A percentile compares a stretch with the other conserved stretches of the same genome.
Conservation (phyloP, 805 yeast genomes). For the Diddensiella santjacobensis region DNA sequence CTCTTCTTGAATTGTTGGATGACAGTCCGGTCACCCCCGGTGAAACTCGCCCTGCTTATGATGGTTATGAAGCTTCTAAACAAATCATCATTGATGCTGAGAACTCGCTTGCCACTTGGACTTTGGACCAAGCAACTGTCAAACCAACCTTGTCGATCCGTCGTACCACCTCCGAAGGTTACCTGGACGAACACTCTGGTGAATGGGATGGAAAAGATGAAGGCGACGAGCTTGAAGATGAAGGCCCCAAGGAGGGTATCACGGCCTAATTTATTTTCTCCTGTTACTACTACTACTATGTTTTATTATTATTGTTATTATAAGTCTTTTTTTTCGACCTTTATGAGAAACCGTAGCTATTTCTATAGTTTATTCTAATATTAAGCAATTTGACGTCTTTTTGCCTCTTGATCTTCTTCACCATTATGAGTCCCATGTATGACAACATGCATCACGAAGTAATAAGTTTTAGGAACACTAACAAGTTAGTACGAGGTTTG, state of each 20-base stretch:
- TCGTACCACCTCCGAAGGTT: slow-evolving; percentile 63
- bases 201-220: slow-evolving; percentile 39
- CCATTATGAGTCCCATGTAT: slow-evolving; percentile 8
- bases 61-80: slow-evolving; percentile 96
- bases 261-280: not conserved
- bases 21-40: slow-evolving; percentile 98
- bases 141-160: slow-evolving; percentile 89
- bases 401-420: too few species aligned
- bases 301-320: not conserved
- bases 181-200: slow-evolving; percentile 38
- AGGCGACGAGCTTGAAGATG: slow-evolving; percentile 21
- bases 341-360: slow-evolving; percentile 1
- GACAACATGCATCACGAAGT: too few species aligned
- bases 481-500: slow-evolving; percentile 4
- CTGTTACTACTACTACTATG: not conserved
- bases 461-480: not conserved
- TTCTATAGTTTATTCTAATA: too few species aligned
- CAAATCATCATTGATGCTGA: slow-evolving; percentile 97
- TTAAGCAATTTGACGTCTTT: too few species aligned
- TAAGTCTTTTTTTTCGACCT: not conserved
- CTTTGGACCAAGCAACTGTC: slow-evolving; percentile 90
- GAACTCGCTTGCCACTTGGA: slow-evolving; percentile 93
- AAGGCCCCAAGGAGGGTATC: slow-evolving; percentile 8
- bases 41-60: slow-evolving; percentile 97
- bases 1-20: slow-evolving; percentile 89